These are phyloP conservation scores for Hypomyces perniciosus DNA, from an alignment of 2,329 filamentous ascomycete genomes.

Conservation along the genomic window DNA sequence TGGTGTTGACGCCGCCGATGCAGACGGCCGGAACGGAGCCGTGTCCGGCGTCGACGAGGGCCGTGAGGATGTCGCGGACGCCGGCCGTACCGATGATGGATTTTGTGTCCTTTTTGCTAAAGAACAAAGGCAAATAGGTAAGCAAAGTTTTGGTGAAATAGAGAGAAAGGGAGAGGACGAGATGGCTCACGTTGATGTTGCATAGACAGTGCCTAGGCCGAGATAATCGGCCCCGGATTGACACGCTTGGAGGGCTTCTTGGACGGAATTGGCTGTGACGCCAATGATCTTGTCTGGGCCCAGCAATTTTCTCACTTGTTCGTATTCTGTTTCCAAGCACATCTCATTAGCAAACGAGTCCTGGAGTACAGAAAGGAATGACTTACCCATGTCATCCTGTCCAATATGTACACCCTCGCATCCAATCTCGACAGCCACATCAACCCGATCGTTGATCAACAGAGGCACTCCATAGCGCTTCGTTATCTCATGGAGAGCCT, in stretches of 20 bases:
- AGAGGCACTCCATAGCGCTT: constrained; percentile 65
- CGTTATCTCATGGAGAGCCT: constrained; percentile 66
- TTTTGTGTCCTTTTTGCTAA: constrained; percentile 80
- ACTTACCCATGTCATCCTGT: constrained; percentile 81
- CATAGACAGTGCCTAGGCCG: constrained; percentile 83
- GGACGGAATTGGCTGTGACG: constrained; percentile 69
- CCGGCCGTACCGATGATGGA: constrained; percentile 51
- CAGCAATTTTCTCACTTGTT: constrained; percentile 62
- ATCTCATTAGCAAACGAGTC: not conserved
- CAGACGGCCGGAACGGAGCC: constrained; percentile 60
- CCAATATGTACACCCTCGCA: constrained; percentile 93
- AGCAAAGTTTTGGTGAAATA: not conserved
- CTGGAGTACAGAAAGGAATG: not conserved
- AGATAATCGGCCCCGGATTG: constrained; percentile 80
- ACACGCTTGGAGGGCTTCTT: constrained; percentile 68
- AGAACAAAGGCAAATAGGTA: not conserved
- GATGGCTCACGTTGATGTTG: constrained; percentile 66
- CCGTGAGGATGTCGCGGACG: constrained; percentile 45
- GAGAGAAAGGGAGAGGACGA: constrained; percentile 6
- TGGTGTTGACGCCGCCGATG: constrained; percentile 80
- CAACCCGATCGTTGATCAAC: constrained; percentile 87
- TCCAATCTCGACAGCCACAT: constrained; percentile 77
- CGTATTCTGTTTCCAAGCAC: constrained; percentile 7
- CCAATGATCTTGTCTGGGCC: constrained; percentile 78
- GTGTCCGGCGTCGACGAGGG: constrained; percentile 46